Evolutionary conservation across 495 filamentous ascomycete genomes (phyloP), one percentile per base, ranked within the genome.

Genomic region (Rhizodiscina lignyota): DNA sequence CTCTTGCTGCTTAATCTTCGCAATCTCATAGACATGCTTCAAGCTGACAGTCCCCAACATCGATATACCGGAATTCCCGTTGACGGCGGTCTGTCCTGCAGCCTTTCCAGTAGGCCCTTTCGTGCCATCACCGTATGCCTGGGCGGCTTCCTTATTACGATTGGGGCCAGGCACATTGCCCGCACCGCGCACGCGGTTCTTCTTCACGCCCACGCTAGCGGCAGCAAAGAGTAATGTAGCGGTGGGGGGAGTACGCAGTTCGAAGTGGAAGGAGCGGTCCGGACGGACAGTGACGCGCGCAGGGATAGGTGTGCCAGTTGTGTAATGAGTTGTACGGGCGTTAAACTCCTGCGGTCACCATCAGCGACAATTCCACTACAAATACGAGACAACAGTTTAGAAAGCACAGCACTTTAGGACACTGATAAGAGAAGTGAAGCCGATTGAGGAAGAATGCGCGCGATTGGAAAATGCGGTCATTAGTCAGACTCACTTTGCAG

Each of bases 1-100:
- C 62, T 97, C 89, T 36, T 30, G 41, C 41, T 83, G 72, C 67
- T 99, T 99, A 58, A 96, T 92, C 64, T 81, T 79, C 49, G 89
- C 89, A 56, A 99, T 99, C 65, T 96, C 87, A 52, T 87, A 94
- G 32, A 99, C 61, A 60, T 99, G 89, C 65, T 99, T 99, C 49
- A 99, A 62, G 40, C 79, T 85, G 27, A 96, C 67, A 11, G 68
- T 70, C 37, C 91, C 89, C 27, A 85, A 71, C 23, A 58, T 70
- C 48, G 89, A 83, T 39, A 77, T 71, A n/a, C 79, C 80, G 10
- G 80, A 77, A 20, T 71, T 72, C 59, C 70, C 41, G 28, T 38
- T n/a, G 50, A 43, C 31, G 46, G 47, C 4, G 11, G 17, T 10
- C 27, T 35, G 19, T 4, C 4, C 19, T 37, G 21, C 20, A 23